Evolutionary conservation across 441 rosid species (phyloP).

Genomic region (Erysimum pusillum): DNA sequence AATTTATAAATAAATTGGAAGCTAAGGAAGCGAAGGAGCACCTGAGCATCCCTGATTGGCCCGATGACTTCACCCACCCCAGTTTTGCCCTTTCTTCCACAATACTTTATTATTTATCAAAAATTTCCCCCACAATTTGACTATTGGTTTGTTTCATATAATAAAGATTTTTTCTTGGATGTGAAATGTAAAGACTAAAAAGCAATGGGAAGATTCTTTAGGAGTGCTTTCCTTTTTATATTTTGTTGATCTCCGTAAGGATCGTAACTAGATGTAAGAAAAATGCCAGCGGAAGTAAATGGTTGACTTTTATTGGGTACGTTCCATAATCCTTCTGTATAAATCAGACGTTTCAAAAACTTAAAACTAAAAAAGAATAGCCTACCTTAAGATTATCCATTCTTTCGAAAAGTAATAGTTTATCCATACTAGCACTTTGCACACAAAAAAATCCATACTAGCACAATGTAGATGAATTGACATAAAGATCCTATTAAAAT

Average conservation of each 20-base stretch:
- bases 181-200: not conserved
- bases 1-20: not conserved
- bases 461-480: too few relatives aligned
- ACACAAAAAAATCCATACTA: too few relatives aligned
- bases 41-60: conserved; percentile 1
- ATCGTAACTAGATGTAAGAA: not conserved
- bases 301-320: not conserved
- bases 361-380: too few relatives aligned
- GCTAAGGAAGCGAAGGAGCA: conserved; percentile 7
- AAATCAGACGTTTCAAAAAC: not conserved
- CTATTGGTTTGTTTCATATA: not conserved
- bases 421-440: too few relatives aligned
- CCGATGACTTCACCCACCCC: conserved; percentile 5
- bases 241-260: not conserved
- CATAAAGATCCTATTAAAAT: too few relatives aligned
- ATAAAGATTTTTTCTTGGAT: not conserved
- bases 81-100: not conserved
- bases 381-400: too few relatives aligned
- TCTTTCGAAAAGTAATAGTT: too few relatives aligned
- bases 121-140: not conserved
- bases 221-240: not conserved
- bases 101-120: not conserved
- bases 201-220: not conserved
- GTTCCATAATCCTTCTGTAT: not conserved
- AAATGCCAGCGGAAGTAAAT: not conserved